Evolutionary conservation across 805 yeast species (phyloP).

Genomic region (Starmerella etchellsii): DNA sequence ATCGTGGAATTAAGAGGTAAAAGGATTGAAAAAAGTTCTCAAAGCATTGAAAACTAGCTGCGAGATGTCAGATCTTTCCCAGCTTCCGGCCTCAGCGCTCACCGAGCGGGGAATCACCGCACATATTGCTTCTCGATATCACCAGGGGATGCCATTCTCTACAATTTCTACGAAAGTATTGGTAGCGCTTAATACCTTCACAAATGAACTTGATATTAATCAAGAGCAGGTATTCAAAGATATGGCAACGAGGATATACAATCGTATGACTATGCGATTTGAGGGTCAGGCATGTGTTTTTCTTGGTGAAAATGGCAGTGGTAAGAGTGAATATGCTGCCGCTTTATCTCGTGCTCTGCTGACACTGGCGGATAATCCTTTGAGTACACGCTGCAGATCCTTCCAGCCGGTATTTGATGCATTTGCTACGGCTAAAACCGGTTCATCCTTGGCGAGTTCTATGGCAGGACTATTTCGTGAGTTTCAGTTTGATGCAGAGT

Average conservation of each 20-base stretch:
- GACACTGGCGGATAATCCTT: slow-evolving; percentile 28
- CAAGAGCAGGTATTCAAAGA: slow-evolving; percentile 29
- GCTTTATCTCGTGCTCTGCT: slow-evolving; percentile 25
- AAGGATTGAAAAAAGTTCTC: too few relatives aligned
- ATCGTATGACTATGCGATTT: slow-evolving; percentile 27
- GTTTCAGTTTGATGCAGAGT: slow-evolving; percentile 37
- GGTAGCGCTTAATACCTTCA: slow-evolving; percentile 30
- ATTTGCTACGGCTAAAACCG: slow-evolving; percentile 31
- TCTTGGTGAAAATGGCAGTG: slow-evolving; percentile 32
- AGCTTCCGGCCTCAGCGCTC: slow-evolving; percentile 27
- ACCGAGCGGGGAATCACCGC: slow-evolving; percentile 32
- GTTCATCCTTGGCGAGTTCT: slow-evolving; percentile 30
- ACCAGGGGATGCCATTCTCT: slow-evolving; percentile 32
- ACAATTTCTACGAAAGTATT: slow-evolving; percentile 29
- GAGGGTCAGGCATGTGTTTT: slow-evolving; percentile 31
- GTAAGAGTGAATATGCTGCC: slow-evolving; percentile 30
- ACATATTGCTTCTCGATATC: slow-evolving; percentile 32
- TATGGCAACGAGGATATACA: slow-evolving; percentile 29
- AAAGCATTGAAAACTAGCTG: too few relatives aligned
- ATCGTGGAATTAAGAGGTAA: too few relatives aligned
- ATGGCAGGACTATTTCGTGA: slow-evolving; percentile 45
- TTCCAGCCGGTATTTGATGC: slow-evolving; percentile 29
- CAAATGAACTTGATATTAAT: slow-evolving; percentile 27
- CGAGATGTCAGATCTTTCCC: slow-evolving; percentile 27
- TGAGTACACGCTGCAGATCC: slow-evolving; percentile 26